These are phyloP conservation scores for Eucalyptus urophylla DNA, from an alignment of 345 rosid species.

Conservation along the genomic window DNA sequence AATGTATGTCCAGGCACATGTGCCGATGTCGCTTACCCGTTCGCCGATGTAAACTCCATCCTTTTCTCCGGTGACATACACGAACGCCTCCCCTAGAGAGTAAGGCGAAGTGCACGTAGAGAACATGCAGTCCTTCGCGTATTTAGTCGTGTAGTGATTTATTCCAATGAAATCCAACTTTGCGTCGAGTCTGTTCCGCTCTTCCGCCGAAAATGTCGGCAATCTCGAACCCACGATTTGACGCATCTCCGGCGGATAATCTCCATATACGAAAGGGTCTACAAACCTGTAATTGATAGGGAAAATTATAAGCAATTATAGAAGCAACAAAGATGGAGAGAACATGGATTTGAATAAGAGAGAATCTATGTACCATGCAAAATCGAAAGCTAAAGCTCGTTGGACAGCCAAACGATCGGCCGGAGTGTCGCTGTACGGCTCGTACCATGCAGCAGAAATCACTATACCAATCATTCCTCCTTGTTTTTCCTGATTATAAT, in stretches of 20 bases:
- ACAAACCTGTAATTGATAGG: slow-evolving; percentile 5
- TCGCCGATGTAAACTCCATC: slow-evolving; percentile 2
- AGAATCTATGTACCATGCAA: not conserved
- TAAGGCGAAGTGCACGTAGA: not conserved
- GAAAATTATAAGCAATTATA: not conserved
- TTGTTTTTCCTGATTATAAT: slow-evolving; percentile 7
- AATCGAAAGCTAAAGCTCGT: slow-evolving; percentile 8
- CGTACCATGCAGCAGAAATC: slow-evolving; percentile 4
- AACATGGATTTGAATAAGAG: not conserved
- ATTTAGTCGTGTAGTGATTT: slow-evolving; percentile 4
- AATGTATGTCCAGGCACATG: not conserved
- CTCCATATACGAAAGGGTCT: slow-evolving; percentile 11
- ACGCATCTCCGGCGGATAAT: slow-evolving; percentile 15
- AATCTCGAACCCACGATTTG: slow-evolving; percentile 9
- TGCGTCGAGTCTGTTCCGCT: not conserved
- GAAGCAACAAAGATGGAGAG: not conserved
- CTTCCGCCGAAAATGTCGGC: slow-evolving; percentile 11
- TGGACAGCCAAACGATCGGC: slow-evolving; percentile 9
- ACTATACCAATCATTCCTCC: slow-evolving; percentile 16
- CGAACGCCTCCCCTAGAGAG: not conserved
- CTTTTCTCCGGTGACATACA: not conserved
- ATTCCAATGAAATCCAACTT: slow-evolving; percentile 14
- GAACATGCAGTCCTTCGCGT: slow-evolving; percentile 11
- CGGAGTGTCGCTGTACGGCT: slow-evolving; percentile 3
- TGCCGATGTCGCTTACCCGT: not conserved